Conservation (phyloP, 2,329 filamentous ascomycete genomes). For the Davidsoniella neocaledoniae region DNA sequence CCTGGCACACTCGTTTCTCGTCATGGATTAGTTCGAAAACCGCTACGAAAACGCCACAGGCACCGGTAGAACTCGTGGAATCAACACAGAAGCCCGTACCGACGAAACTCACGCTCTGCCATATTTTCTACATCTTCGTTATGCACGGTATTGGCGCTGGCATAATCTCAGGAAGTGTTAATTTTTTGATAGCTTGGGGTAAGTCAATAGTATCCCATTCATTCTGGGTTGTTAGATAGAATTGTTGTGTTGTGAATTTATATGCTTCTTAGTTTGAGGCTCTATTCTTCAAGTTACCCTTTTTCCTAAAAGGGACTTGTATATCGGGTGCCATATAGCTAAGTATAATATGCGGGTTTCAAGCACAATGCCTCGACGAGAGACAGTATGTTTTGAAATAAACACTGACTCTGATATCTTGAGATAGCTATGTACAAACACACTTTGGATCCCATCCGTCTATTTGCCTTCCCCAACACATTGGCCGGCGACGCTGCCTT, state of each 20-base stretch:
- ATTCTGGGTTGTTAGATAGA: conserved; percentile 1
- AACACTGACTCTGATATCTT: neutral
- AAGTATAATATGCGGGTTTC: neutral
- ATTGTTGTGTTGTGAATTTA: neutral
- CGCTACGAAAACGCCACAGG: too few relatives aligned
- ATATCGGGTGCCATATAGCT: too few relatives aligned
- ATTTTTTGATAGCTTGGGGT: conserved; percentile 36
- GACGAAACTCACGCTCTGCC: too few relatives aligned
- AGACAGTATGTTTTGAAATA: neutral
- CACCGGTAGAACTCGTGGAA: too few relatives aligned
- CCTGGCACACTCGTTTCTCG: too few relatives aligned
- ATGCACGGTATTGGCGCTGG: conserved; percentile 30
- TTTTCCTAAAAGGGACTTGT: too few relatives aligned
- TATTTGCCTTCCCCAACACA: conserved; percentile 34
- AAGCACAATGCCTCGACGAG: too few relatives aligned
- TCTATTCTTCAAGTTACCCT: too few relatives aligned
- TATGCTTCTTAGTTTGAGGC: neutral
- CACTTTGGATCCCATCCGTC: conserved; percentile 23
- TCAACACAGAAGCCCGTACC: too few relatives aligned
- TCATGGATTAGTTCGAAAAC: too few relatives aligned
- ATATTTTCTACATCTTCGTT: conserved; percentile 27
- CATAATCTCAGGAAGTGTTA: conserved; percentile 31
- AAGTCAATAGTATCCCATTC: conserved; percentile 11
- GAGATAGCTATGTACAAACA: conserved; percentile 29
- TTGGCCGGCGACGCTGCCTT: conserved; percentile 32